phyloP scores from a whole-genome alignment of 2,329 filamentous ascomycete genomes.

The Daldinia sp. region DNA sequence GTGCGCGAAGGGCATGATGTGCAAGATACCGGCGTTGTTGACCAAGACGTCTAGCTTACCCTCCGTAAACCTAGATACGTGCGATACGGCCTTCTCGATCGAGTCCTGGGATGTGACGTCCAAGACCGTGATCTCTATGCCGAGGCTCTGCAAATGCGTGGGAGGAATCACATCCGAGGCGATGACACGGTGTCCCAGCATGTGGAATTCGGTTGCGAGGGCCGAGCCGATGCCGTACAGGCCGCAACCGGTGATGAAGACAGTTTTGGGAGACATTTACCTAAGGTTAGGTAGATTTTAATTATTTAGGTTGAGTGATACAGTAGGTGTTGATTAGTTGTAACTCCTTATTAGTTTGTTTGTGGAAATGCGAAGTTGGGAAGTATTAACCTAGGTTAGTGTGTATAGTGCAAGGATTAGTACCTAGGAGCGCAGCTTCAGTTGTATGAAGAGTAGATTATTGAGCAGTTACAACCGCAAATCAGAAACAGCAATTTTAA shows the following conservation, averaged over 20 bases:
- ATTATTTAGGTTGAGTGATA: not conserved
- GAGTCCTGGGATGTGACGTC: slow-evolving; percentile 41
- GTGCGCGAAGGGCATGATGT: slow-evolving; percentile 38
- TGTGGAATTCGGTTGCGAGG: slow-evolving; percentile 43
- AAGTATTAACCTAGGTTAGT: too few relatives aligned
- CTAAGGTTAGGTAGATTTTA: too few relatives aligned
- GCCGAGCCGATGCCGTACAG: slow-evolving; percentile 41
- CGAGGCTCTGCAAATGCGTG: slow-evolving; percentile 25
- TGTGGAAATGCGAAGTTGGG: too few relatives aligned
- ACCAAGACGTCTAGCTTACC: slow-evolving; percentile 40
- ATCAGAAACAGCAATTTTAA: too few relatives aligned
- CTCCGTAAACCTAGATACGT: slow-evolving; percentile 29
- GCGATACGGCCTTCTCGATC: slow-evolving; percentile 27
- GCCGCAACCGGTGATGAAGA: slow-evolving; percentile 44
- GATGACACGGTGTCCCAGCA: slow-evolving; percentile 44
- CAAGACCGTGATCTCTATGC: slow-evolving; percentile 38
- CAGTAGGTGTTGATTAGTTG: not conserved
- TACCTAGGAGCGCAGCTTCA: too few relatives aligned
- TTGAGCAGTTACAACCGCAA: too few relatives aligned
- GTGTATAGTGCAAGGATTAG: too few relatives aligned
- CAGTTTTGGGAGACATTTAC: slow-evolving; percentile 40
- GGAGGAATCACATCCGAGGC: slow-evolving; percentile 40
- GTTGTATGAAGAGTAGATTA: too few relatives aligned
- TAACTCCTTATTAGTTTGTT: not conserved
- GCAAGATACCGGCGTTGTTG: slow-evolving; percentile 40